A percentile compares a stretch with the other conserved stretches of the same genome.
phyloP scores from a whole-genome alignment of 2,329 filamentous ascomycete genomes.

The Cytospora piceicola region DNA sequence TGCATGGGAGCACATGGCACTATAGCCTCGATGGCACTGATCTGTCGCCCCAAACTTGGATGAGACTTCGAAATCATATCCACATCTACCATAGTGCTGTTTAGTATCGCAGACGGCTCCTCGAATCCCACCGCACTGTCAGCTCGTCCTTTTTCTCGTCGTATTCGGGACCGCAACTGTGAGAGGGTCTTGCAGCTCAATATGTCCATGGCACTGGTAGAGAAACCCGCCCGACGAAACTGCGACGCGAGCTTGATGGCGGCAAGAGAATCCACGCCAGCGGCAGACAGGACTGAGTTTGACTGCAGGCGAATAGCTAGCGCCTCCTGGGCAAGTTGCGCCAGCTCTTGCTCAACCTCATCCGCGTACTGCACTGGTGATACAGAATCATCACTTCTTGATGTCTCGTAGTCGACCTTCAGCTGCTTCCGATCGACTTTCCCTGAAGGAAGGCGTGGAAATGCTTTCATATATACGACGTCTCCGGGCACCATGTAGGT shows the following conservation, averaged over 20 bases:
- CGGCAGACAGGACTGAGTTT: conserved; percentile 38
- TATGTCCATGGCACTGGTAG: conserved; percentile 62
- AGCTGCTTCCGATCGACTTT: conserved; percentile 77
- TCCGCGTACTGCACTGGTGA: conserved; percentile 31
- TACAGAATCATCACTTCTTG: conserved; percentile 6
- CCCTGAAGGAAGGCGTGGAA: conserved; percentile 80
- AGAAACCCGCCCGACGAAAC: conserved; percentile 61
- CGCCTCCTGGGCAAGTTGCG: conserved; percentile 37
- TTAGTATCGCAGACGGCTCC: neutral
- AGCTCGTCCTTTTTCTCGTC: neutral
- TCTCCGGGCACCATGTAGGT: conserved; percentile 82
- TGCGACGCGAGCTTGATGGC: conserved; percentile 61
- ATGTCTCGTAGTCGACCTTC: conserved; percentile 54
- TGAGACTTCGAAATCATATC: conserved; percentile 26
- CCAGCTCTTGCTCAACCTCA: conserved; percentile 42
- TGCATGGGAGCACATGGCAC: conserved; percentile 74
- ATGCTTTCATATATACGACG: conserved; percentile 62
- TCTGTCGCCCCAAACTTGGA: conserved; percentile 33
- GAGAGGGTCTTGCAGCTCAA: conserved; percentile 56
- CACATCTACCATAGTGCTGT: neutral
- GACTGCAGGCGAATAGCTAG: conserved; percentile 38
- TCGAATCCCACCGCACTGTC: neutral
- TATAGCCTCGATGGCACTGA: conserved; percentile 50
- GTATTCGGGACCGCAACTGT: conserved; percentile 33
- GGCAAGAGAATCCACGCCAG: conserved; percentile 47